Evolutionary conservation across 2,329 filamentous ascomycete species (phyloP).

Genomic region (Apiospora pterosperma): DNA sequence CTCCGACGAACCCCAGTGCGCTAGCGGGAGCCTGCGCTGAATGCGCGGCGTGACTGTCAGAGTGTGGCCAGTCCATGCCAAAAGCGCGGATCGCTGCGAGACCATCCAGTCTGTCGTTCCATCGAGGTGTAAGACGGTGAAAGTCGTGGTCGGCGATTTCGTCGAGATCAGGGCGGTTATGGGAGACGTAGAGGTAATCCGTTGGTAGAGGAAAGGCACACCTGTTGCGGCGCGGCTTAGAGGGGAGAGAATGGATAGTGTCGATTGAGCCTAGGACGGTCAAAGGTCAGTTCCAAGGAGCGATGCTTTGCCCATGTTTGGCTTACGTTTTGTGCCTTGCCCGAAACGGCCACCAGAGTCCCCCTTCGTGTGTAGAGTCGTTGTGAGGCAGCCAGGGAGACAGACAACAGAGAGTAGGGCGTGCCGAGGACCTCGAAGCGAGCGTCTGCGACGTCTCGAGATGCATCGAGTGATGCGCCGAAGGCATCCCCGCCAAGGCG

Average conservation of each 20-base stretch:
- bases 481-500: constrained; percentile 52
- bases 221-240: constrained; percentile 75
- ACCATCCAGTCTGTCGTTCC: constrained; percentile 96
- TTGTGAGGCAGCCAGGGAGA: constrained; percentile 89
- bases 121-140: constrained; percentile 84
- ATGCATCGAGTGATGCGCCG: constrained; percentile 41
- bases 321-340: constrained; percentile 83
- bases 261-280: constrained; percentile 70
- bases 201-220: constrained; percentile 93
- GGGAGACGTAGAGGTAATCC: constrained; percentile 81
- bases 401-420: constrained; percentile 90
- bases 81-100: constrained; percentile 77
- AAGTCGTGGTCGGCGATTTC: constrained; percentile 80
- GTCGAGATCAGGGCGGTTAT: constrained; percentile 86
- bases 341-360: constrained; percentile 84
- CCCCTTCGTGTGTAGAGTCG: constrained; percentile 89
- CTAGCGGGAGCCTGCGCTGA: constrained; percentile 70
- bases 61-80: constrained; percentile 96
- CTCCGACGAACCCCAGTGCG: constrained; percentile 88
- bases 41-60: constrained; percentile 72
- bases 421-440: constrained; percentile 90
- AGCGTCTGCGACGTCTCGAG: constrained; percentile 65
- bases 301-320: constrained; percentile 3
- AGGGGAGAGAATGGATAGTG: constrained; percentile 81
- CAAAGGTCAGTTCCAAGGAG: not conserved